A percentile compares a stretch with the other conserved stretches of the same genome.
These are phyloP conservation scores for Mycosphaerella sp. DNA, from an alignment of 2,329 filamentous ascomycete species.

Conservation along the genomic window DNA sequence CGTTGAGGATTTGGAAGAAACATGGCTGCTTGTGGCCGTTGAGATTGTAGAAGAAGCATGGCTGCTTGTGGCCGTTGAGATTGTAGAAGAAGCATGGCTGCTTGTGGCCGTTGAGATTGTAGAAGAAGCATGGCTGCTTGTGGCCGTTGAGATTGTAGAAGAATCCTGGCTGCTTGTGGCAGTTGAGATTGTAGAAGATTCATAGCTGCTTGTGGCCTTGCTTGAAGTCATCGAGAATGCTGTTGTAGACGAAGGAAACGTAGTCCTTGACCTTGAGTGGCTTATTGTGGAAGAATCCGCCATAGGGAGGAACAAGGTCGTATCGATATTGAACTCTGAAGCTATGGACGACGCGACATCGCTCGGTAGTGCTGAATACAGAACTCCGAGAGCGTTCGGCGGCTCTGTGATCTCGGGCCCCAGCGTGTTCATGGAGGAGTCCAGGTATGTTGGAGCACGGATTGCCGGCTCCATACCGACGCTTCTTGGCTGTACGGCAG, in stretches of 20 bases:
- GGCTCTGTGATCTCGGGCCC: slow-evolving; percentile 5
- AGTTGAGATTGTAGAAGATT: not conserved
- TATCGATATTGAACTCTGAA: slow-evolving; percentile 8
- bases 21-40: not conserved
- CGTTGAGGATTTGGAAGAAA: slow-evolving; percentile 3
- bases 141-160: too few species aligned
- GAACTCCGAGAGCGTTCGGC: slow-evolving; percentile 8
- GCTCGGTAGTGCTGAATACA: slow-evolving; percentile 13
- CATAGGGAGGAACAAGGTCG: not conserved
- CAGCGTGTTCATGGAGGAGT: not conserved
- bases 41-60: not conserved
- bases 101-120: slow-evolving; percentile 1
- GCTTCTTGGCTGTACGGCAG: not conserved
- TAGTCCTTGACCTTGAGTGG: not conserved
- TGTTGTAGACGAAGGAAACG: not conserved
- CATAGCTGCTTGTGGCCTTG: not conserved
- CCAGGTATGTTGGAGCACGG: not conserved
- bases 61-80: not conserved
- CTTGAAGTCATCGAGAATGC: too few species aligned
- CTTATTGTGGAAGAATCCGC: not conserved
- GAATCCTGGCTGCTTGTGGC: too few species aligned
- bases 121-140: slow-evolving; percentile 1
- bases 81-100: not conserved
- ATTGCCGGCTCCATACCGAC: not conserved
- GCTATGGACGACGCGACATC: slow-evolving; percentile 10